phyloP scores from a whole-genome alignment of 2,329 filamentous ascomycete species.

The Endocalyx cinctus region DNA sequence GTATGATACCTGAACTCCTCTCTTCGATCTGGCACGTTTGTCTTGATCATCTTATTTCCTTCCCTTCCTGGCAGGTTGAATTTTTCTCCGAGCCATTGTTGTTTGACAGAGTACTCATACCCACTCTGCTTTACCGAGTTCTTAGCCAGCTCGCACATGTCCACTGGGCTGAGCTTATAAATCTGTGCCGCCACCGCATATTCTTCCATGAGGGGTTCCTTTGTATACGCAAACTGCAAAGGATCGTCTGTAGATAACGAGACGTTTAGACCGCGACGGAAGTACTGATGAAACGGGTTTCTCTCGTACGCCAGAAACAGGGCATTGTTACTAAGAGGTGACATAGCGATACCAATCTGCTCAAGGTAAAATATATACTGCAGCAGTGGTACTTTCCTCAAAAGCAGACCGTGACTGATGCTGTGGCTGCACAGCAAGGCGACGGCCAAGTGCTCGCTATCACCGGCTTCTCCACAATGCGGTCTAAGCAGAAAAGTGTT shows the following conservation, averaged over 20 bases:
- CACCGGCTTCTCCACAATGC: conserved; percentile 94
- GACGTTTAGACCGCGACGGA: conserved; percentile 89
- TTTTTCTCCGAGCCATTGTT: conserved; percentile 80
- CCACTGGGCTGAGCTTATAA: conserved; percentile 92
- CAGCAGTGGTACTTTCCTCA: conserved; percentile 88
- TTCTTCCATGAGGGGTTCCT: conserved; percentile 95
- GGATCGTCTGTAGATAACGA: conserved; percentile 96
- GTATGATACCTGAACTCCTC: conserved; percentile 89
- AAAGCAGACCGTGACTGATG: conserved; percentile 88
- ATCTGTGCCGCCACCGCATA: conserved; percentile 98
- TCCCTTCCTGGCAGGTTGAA: conserved; percentile 73
- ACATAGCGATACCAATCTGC: conserved; percentile 98
- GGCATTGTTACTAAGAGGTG: conserved; percentile 96
- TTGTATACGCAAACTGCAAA: conserved; percentile 96
- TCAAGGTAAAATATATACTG: conserved; percentile 98
- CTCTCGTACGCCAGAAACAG: conserved; percentile 94
- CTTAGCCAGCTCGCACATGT: conserved; percentile 98
- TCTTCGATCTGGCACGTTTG: conserved; percentile 89
- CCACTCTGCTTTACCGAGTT: conserved; percentile 94
- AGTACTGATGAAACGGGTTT: conserved; percentile 94
- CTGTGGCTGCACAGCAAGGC: conserved; percentile 91
- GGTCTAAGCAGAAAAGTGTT: conserved; percentile 92
- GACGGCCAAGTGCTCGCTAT: conserved; percentile 91
- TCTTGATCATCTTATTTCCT: conserved; percentile 92
- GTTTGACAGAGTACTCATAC: conserved; percentile 84